A percentile compares a stretch with the other conserved stretches of the same genome.
Evolutionary conservation across 805 yeast genomes (phyloP).

Genomic region (Lachancea nothofagi): DNA sequence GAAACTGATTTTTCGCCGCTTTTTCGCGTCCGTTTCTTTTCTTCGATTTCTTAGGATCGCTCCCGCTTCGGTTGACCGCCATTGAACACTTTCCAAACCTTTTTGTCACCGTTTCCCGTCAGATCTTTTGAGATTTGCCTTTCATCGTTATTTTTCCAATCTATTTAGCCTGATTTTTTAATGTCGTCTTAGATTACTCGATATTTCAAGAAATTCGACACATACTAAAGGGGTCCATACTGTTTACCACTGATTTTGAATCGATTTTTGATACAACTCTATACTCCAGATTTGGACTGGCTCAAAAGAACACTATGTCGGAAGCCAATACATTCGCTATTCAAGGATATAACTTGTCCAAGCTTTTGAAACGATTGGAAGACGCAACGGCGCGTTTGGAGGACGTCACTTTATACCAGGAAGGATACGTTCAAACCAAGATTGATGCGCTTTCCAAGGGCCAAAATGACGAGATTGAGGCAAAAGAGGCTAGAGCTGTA

Average conservation of each 20-base stretch:
- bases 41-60: background rate
- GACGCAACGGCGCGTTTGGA: slow-evolving; percentile 92
- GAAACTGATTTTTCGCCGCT: background rate
- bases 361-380: slow-evolving; percentile 75
- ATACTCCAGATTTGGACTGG: background rate
- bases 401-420: slow-evolving; percentile 78
- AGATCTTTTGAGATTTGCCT: too few relatives aligned
- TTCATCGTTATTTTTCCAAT: slow-evolving; percentile 1
- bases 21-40: background rate
- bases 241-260: too few relatives aligned
- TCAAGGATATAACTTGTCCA: slow-evolving; percentile 83
- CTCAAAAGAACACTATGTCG: slow-evolving; percentile 9
- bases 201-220: background rate
- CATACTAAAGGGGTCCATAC: slow-evolving; percentile 4
- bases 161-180: background rate
- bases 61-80: slow-evolving; percentile 2
- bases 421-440: slow-evolving; percentile 41
- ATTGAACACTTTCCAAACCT: too few relatives aligned
- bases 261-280: background rate
- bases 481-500: background rate
- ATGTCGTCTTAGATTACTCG: background rate
- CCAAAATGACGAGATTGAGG: background rate
- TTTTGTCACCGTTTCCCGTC: too few relatives aligned
- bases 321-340: slow-evolving; percentile 29
- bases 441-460: slow-evolving; percentile 16